Base-by-base conservation (phyloP, 1,139 yeast species). In the Suhomyces ambrosiae region DNA sequence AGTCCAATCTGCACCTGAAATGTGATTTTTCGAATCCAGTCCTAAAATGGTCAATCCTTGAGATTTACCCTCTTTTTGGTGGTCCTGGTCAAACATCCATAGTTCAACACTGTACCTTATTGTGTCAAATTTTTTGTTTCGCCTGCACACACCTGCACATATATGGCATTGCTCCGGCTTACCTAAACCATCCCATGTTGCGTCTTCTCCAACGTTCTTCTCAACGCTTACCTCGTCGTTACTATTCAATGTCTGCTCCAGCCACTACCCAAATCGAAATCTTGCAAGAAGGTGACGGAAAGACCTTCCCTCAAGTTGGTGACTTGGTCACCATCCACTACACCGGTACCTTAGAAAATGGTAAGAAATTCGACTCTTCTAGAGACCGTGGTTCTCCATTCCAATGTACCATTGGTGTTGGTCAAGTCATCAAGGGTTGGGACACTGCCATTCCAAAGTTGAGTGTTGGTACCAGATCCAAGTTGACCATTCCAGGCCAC, bases 381-480 rank as follows among this genome's bases (percentile, higher is more conserved):
- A 78, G 89, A 54, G 95, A 86, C 73, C 83, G 97, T 70, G 94
- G 95, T 56, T 78, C 82, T 66, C 97, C 97, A 49, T 90, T 92
- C 81, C 88, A 87, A 63, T 86, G 95, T 66, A 71, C 73, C 65
- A 86, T 90, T 63, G 97, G 97, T 62, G 95, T 86, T 51, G 97
- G 97, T 45, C 95, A 86, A 70, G 97, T 90, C 49, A 90, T 90
- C 68, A 78, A 80, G 57, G 97, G 97, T 48, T 90, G 97, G 97
- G 97, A 90, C 61, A 86, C 80, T 59, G 95, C 85, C 47, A 86
- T 88, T 60, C 96, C 95, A 42, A 82, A 88, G 66, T 78, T 92
- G 65, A 85, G 95, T 41, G 76, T 89, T 42, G 97, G 97, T 52
- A 88, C 94, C 66, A 85, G 84, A 72, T 95, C 97, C 39, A 78